Base-by-base conservation (phyloP, 2,329 filamentous ascomycete genomes). In the Colletotrichum acutatum region DNA sequence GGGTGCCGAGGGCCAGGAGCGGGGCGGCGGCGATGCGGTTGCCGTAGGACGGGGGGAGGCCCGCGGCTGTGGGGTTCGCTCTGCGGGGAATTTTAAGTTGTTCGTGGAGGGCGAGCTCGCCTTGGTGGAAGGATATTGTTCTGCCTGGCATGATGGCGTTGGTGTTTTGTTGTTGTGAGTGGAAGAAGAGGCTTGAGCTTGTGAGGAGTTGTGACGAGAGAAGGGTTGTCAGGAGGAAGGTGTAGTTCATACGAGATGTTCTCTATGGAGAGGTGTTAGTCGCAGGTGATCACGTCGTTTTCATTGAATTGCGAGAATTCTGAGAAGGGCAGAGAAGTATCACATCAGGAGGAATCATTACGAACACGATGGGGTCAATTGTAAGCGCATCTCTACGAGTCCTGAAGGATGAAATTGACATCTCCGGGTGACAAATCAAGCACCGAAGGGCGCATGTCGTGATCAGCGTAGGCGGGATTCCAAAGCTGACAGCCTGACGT, bases 1-100 rank as follows among this genome's bases (percentile, higher is more conserved):
- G 82, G 0, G 93, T 90, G 1, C 94, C 94, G 22, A 97, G 82
- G 0, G 93, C 94, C 16, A 97, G 84, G 8, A 97, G 85, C 0
- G 93, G 91, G 0, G 90, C 91, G 19, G 83, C 83, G 63, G 88
- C 85, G 3, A 95, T 86, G 74, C 93, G 88, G 74, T 86, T 84
- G 1, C 86, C 89, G 26, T 92, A 91, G 19, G 89, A 86, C 5
- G 86, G 85, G 0, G 90, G 90, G 1, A 97, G 86, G 66, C 90
- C 90, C 0, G 87, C 84, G 1, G 87, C 82, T 0, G 93, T 95
- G 0, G 94, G 94, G 77, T 97, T 95, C 60, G 89, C 86, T 19
- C 69, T 74, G 3, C 82, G 79, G 0, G 91, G 90, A 0, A 92
- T 85, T 42, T 84, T 86, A 70, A 95, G 87, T 5, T 91, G 85